Conservation (phyloP, 352 stramenopile species). For the Phytophthora uliginosa region DNA sequence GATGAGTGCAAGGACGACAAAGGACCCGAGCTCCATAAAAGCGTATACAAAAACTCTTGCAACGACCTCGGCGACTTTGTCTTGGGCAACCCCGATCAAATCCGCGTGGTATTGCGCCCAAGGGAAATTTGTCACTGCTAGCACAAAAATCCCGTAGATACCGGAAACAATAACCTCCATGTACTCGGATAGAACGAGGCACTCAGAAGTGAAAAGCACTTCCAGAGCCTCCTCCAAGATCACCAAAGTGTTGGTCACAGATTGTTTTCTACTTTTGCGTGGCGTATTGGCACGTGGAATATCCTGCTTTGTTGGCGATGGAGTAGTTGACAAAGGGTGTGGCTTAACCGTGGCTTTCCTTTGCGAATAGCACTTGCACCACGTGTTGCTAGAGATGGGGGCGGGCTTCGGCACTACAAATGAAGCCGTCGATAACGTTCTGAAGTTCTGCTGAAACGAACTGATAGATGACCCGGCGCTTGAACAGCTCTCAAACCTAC, state of each 20-base stretch:
- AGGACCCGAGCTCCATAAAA: slow-evolving; percentile 37
- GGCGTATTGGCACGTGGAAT: neutral
- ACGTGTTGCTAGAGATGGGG: neutral
- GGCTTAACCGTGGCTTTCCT: neutral
- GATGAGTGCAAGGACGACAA: slow-evolving; percentile 28
- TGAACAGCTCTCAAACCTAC: neutral
- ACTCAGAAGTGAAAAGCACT: slow-evolving; percentile 48
- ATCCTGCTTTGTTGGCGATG: neutral
- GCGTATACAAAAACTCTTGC: slow-evolving; percentile 34
- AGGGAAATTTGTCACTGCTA: slow-evolving; percentile 28
- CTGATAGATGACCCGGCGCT: neutral
- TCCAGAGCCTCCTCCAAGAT: slow-evolving; percentile 28
- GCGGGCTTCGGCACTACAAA: neutral
- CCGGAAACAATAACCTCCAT: slow-evolving; percentile 44
- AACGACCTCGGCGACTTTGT: slow-evolving; percentile 5
- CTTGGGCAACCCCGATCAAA: slow-evolving; percentile 13
- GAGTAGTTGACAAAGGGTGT: neutral
- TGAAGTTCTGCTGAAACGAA: slow-evolving; percentile 11
- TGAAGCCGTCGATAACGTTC: neutral
- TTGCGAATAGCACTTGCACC: neutral
- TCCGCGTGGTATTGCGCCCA: slow-evolving; percentile 48
- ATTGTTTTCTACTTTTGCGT: slow-evolving; percentile 10
- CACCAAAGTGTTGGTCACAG: slow-evolving; percentile 3
- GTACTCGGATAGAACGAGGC: slow-evolving; percentile 51
- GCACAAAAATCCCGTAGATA: slow-evolving; percentile 35